Base-by-base conservation (phyloP, 805 yeast species). In the Lipomyces sp. region DNA sequence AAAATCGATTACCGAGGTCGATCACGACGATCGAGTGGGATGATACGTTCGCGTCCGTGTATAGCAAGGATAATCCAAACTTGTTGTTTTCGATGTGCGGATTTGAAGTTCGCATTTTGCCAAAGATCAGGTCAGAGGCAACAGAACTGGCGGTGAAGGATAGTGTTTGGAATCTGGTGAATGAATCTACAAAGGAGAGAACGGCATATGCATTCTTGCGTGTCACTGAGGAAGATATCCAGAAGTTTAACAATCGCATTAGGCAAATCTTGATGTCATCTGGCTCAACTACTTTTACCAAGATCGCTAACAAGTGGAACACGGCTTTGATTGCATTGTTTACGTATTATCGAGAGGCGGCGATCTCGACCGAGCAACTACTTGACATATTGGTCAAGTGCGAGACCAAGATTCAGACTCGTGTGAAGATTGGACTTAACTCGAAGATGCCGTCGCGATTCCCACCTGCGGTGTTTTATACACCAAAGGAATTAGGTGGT, bases 361-460 rank as follows among this genome's bases (percentile, higher is more conserved):
- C 90, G 6, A 87, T 93, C 7, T 83, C 94, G 0, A 92, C 99
- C 0, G 91, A 88, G 62, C 75, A 88, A 4, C 79, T 95, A 42
- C 80, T 95, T 10, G 97, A 93, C 75, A 81, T 87, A 2, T 80
- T 95, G 57, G 99, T 95, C 10, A 91, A 90, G 74, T 86, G 96
- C 71, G 99, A 95, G 74, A 93, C 97, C 0, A 88, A 90, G 74
- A 89, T 95, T 56, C 99, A 95, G 78, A 95, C 93, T 63, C 83
- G 97, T 71, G 97, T 95, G 24, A 95, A 95, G 75, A 85, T 94
- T 80, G 99, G 99, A 0, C 82, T 95, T 67, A 95, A 95, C 74
- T 94, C 98, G 13, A 95, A 95, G 78, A 95, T 95, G 99, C 99
- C 99, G 0, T 88, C 97, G 0, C 83, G 99, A 64, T 95, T 95